Evolutionary conservation across 2,329 filamentous ascomycete genomes (phyloP), one percentile per base, ranked within the genome.

Genomic region (Byssoonygena ceratinophila): DNA sequence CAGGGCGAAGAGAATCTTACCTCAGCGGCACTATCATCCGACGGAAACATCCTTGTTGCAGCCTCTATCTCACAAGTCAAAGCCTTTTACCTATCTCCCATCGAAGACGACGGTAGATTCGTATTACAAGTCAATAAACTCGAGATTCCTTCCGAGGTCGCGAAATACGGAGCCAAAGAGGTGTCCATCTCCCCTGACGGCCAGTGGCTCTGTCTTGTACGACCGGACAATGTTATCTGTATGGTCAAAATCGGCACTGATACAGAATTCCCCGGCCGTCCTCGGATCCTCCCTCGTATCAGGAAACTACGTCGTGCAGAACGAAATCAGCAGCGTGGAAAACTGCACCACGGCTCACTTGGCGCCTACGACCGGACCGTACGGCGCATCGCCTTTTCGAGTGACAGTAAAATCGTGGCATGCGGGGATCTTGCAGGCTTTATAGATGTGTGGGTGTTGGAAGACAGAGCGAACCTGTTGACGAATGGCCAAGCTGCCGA

Each of bases 371-470:
- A 88, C 57, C 79, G 85, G 64, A 83, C 77, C 41, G 82, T 97
- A 58, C 82, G 79, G 32, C 84, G 87, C 51, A 67, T 84, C 23
- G 76, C 83, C 1, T 96, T 97, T 67, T 90, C 89, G 8, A 74
- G 82, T 4, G 85, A 95, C 64, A 87, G 86, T 64, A 81, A 78
- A 58, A 79, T 94, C 57, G 72, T 97, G 44, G 89, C 85, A 7
- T 80, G 83, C 27, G 83, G 84, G 45, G 91, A 96, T 66, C 70
- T 96, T 49, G 83, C 85, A 40, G 92, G 92, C 40, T 88, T 83
- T 67, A 75, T 97, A 29, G 90, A 97, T 64, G 88, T 84, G 16
- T 98, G 90, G 86, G 71, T 88, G 1, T 69, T 94, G 51, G 76
- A 80, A 62, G 77, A 77, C 34, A 67, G 77, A 55, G 78, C 59